Base-by-base conservation (phyloP, 441 rosid species). In the Bocquillonia castaneifolia region DNA sequence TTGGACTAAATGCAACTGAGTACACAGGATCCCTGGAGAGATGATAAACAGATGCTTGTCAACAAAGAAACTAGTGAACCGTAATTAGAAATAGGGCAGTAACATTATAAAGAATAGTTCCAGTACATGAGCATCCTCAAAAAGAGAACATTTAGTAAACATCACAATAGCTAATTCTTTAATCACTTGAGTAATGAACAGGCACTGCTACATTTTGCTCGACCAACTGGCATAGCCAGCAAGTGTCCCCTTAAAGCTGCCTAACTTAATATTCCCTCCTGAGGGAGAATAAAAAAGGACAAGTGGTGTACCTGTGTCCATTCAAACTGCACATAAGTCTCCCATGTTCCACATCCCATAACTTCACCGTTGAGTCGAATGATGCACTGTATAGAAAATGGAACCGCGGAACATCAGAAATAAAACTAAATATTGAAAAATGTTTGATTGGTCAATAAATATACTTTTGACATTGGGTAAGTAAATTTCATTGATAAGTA, bases 1-100 rank as follows among this genome's bases (percentile, higher is more conserved):
- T 92, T 23, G 99, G 99, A 78, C 99, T 92, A 81, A 95, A 95
- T 71, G 99, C 99, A 52, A 95, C 86, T 0, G 99, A 87, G 78
- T 90, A 95, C 52, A 95, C 98, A n/a, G 96, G 96, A 57, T 88
- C 98, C 91, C 98, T 95, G 79, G 65, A 25, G 17, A 59, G 56
- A 53, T 29, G 59, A 70, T 72, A 34, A 39, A 31, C n/a, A 66
- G 47, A 48, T 44, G 51, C 29, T 39, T 18, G 31, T 48, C 53
- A 51, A 23, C 12, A 31, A 50, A 45, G 18, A 68, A 6, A 42
- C 1, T 31, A 12, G 4, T 54, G 31, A 72, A 36, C 4, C 17
- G 28, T 32, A 58, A 50, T 15, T 44, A 20, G 28, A 54, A 68
- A 71, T 62, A 63, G 55, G 22, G 42, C 40, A 36, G 64, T 8